These are phyloP conservation scores for Cyclotella baltica DNA, from an alignment of 108 stramenopile genomes.

Conservation along the genomic window DNA sequence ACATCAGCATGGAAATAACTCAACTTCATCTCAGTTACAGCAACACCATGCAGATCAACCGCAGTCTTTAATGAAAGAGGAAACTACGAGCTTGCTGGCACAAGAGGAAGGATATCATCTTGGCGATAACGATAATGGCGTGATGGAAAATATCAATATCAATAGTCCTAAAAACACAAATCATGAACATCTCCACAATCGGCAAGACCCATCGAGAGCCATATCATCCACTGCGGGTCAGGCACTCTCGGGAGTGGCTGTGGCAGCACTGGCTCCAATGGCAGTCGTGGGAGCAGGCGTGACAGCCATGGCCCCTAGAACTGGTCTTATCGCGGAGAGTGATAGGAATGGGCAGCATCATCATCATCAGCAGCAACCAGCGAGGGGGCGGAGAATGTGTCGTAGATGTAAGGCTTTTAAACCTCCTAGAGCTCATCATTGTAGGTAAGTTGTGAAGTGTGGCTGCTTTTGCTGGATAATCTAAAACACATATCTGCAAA, in stretches of 20 bases:
- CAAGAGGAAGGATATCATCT: background rate
- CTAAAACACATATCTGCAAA: constrained; percentile 16
- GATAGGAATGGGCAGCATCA: constrained; percentile 8
- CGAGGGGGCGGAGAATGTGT: constrained; percentile 68
- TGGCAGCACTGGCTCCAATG: constrained; percentile 7
- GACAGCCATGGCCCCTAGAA: background rate
- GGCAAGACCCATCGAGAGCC: background rate
- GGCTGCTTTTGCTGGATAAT: background rate
- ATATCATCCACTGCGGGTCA: background rate
- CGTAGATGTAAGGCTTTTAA: constrained; percentile 88
- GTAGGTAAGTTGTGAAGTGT: constrained; percentile 33
- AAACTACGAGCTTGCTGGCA: constrained; percentile 3
- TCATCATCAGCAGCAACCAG: constrained; percentile 15
- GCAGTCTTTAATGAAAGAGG: constrained; percentile 28
- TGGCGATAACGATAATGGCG: background rate
- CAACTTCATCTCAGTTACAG: background rate
- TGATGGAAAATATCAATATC: background rate
- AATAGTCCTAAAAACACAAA: background rate
- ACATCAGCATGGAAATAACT: background rate
- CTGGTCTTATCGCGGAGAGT: constrained; percentile 15
- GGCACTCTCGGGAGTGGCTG: background rate
- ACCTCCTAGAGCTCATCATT: constrained; percentile 89
- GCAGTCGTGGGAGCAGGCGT: constrained; percentile 12
- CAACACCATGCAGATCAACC: background rate
- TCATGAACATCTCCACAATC: background rate